phyloP scores from a whole-genome alignment of 139 green algal genomes.

The Coelastrella sp. region DNA sequence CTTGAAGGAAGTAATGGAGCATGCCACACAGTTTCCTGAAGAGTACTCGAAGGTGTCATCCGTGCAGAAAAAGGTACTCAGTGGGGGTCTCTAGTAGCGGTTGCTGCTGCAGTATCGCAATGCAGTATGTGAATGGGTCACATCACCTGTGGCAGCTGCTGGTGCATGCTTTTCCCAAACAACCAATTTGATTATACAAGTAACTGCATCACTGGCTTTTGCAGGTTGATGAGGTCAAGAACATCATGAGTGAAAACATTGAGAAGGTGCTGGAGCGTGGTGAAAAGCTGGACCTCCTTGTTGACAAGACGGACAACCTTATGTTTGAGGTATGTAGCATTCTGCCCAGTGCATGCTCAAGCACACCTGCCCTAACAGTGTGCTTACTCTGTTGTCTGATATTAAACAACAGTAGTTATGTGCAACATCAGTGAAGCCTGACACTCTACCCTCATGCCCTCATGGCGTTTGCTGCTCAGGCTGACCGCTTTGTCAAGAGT shows the following conservation, averaged over 20 bases:
- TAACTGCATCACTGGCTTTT: background rate
- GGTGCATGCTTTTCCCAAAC: too few species aligned
- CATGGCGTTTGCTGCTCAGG: conserved; percentile 70
- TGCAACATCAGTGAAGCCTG: too few species aligned
- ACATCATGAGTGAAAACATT: conserved; percentile 99
- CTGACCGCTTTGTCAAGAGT: conserved; percentile 92
- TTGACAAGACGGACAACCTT: conserved; percentile 97
- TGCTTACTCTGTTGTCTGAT: too few species aligned
- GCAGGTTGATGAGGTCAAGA: conserved; percentile 96
- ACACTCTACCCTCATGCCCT: too few species aligned
- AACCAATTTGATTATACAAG: too few species aligned
- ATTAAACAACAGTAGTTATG: too few species aligned
- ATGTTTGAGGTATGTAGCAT: conserved; percentile 78
- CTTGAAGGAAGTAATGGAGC: conserved; percentile 93
- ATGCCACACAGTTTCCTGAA: conserved; percentile 88
- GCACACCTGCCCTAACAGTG: too few species aligned
- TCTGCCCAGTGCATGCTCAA: too few species aligned
- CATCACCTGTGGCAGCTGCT: background rate
- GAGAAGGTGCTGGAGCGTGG: conserved; percentile 95
- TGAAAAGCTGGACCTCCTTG: conserved; percentile 97
- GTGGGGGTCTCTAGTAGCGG: background rate
- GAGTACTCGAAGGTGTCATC: conserved; percentile 89
- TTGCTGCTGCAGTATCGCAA: too few species aligned
- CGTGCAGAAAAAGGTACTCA: conserved; percentile 89
- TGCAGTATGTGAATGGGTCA: too few species aligned